Conservation (phyloP, 2,329 filamentous ascomycete species). For the Phialemonium atrogriseum region DNA sequence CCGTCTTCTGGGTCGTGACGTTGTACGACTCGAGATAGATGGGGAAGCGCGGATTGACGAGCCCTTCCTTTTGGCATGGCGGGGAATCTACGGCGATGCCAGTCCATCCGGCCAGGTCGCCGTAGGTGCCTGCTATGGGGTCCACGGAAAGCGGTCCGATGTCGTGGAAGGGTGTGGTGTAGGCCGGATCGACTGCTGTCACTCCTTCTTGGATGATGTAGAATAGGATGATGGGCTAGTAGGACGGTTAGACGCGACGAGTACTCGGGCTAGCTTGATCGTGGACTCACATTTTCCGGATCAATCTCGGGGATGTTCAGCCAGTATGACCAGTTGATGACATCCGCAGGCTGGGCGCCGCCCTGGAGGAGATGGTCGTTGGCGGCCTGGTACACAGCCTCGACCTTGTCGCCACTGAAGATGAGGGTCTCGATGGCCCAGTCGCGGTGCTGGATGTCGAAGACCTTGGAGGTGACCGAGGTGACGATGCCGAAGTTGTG, state of each 20-base stretch:
- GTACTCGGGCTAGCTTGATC: conserved; percentile 12
- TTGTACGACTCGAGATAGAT: conserved; percentile 33
- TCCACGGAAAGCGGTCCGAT: conserved; percentile 27
- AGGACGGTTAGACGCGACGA: not conserved
- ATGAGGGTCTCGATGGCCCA: conserved; percentile 31
- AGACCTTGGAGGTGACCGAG: conserved; percentile 34
- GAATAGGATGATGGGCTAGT: conserved; percentile 29
- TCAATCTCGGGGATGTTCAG: conserved; percentile 30
- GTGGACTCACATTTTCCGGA: conserved; percentile 28
- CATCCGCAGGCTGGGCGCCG: conserved; percentile 29
- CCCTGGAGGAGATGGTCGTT: conserved; percentile 31
- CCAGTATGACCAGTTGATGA: conserved; percentile 44
- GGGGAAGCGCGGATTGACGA: conserved; percentile 33
- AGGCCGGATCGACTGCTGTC: conserved; percentile 26
- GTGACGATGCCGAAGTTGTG: conserved; percentile 53
- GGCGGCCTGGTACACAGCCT: conserved; percentile 31
- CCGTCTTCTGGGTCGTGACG: conserved; percentile 16
- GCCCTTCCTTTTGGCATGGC: conserved; percentile 32
- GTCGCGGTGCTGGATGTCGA: conserved; percentile 25
- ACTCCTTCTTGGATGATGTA: conserved; percentile 35
- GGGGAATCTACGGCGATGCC: conserved; percentile 25
- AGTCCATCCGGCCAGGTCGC: conserved; percentile 34
- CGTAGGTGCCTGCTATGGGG: conserved; percentile 30
- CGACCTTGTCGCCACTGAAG: conserved; percentile 35
- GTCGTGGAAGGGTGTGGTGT: conserved; percentile 33